Conservation (phyloP, 495 filamentous ascomycete genomes). For the Penicillium paxilli region DNA sequence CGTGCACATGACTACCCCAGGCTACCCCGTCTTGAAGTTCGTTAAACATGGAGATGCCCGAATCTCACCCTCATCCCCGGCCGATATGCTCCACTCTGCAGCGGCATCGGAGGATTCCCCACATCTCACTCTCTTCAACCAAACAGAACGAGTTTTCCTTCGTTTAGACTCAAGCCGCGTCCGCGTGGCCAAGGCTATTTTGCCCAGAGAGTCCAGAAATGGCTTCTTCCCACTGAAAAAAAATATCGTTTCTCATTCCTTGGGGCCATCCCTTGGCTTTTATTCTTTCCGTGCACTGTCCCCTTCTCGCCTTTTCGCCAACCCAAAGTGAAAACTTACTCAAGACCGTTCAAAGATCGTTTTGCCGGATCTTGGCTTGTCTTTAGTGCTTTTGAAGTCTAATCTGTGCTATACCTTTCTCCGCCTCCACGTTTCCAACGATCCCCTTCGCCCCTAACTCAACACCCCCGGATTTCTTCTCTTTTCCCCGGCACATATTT, state of each 20-base stretch:
- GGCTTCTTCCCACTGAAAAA: not conserved
- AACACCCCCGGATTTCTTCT: conserved; percentile 22
- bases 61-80: not conserved
- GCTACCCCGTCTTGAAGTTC: conserved; percentile 14
- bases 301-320: conserved; percentile 2
- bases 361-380: conserved; percentile 11
- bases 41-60: not conserved
- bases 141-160: conserved; percentile 6
- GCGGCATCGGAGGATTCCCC: conserved; percentile 17
- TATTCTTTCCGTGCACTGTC: conserved; percentile 6
- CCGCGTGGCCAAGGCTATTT: not conserved
- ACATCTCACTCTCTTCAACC: conserved; percentile 3
- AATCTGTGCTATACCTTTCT: conserved; percentile 26
- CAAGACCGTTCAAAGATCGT: conserved; percentile 5
- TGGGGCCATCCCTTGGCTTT: conserved; percentile 10
- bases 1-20: conserved; percentile 2
- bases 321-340: no score
- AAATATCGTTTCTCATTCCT: conserved; percentile 4
- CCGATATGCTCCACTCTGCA: conserved; percentile 8
- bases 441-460: conserved; percentile 3
- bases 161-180: conserved; percentile 1
- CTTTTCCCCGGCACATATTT: conserved; percentile 7
- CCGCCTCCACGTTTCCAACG: conserved; percentile 26
- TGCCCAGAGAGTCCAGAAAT: conserved; percentile 1
- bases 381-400: not conserved